These are phyloP conservation scores for Phoenix dactylifera DNA, from an alignment of 176 grass and related monocot genomes.

Conservation along the genomic window DNA sequence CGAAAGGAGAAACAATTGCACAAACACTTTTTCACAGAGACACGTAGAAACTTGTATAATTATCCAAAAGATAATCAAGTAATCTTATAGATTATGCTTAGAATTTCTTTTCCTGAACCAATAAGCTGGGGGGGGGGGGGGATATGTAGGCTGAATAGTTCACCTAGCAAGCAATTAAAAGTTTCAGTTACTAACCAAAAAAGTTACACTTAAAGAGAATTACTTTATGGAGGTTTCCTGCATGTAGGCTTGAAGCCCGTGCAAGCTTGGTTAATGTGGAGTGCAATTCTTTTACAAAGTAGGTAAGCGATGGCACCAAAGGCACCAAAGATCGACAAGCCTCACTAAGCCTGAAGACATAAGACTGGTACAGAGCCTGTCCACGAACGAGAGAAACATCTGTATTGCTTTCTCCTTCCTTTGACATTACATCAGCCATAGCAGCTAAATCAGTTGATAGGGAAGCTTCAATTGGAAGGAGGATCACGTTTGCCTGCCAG, in stretches of 20 bases:
- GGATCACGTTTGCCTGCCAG: conserved; percentile 61
- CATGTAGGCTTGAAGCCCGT: conserved; percentile 75
- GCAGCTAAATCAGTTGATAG: conserved; percentile 64
- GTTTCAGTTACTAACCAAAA: too few species aligned
- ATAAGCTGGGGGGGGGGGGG: too few species aligned
- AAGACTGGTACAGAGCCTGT: conserved; percentile 78
- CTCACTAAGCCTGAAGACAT: conserved; percentile 68
- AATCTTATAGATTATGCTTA: too few species aligned
- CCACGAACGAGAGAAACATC: conserved; percentile 56
- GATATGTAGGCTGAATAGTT: too few species aligned
- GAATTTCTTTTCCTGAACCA: too few species aligned
- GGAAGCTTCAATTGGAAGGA: conserved; percentile 84
- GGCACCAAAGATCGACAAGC: conserved; percentile 59
- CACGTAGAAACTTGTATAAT: too few species aligned
- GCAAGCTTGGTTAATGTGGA: conserved; percentile 78
- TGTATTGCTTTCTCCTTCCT: conserved; percentile 52
- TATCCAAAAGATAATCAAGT: too few species aligned
- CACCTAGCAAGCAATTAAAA: too few species aligned
- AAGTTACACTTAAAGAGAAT: conserved; percentile 9
- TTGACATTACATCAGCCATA: conserved; percentile 53
- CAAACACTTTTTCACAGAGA: too few species aligned
- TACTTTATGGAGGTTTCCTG: conserved; percentile 94
- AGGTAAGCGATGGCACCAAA: conserved; percentile 52
- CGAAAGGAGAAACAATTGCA: conserved; percentile 13
- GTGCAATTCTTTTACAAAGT: conserved; percentile 61